These are phyloP conservation scores for Cordyceps militaris DNA, from an alignment of 2,329 filamentous ascomycete genomes.

Conservation along the genomic window DNA sequence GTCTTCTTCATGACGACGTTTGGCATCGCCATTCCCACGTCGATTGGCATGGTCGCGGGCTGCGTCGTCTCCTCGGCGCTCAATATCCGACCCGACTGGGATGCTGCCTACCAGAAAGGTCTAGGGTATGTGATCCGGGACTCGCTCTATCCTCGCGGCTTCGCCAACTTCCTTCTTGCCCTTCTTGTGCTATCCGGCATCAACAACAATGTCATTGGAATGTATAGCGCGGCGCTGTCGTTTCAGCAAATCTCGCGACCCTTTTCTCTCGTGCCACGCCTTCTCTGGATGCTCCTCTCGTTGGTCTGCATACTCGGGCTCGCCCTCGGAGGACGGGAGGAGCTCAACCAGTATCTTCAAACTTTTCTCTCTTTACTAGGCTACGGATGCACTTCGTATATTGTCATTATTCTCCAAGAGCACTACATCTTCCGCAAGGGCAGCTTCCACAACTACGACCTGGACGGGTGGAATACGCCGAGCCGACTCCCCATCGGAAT, in stretches of 20 bases:
- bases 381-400: constrained; percentile 39
- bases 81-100: constrained; percentile 32
- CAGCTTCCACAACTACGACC: constrained; percentile 34
- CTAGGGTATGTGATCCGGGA: constrained; percentile 39
- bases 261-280: constrained; percentile 32
- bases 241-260: constrained; percentile 32
- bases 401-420: constrained; percentile 34
- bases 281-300: constrained; percentile 33
- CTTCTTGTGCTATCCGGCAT: constrained; percentile 31
- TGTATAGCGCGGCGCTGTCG: constrained; percentile 33
- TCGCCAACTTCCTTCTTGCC: constrained; percentile 37
- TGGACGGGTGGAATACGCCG: constrained; percentile 38
- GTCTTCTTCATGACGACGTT: constrained; percentile 41
- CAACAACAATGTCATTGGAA: constrained; percentile 31
- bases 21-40: constrained; percentile 41
- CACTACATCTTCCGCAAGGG: constrained; percentile 35
- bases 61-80: constrained; percentile 36
- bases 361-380: constrained; percentile 39
- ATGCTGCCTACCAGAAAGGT: constrained; percentile 31
- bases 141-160: constrained; percentile 37
- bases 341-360: constrained; percentile 35
- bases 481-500: constrained; percentile 34
- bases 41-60: constrained; percentile 40
- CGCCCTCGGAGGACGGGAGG: constrained; percentile 30
- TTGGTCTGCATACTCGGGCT: constrained; percentile 35